Percentiles rank a stretch among this genome's conserved stretches.
Conservation (phyloP, 768 basidiomycete genomes). For the Daedalea quercina region DNA sequence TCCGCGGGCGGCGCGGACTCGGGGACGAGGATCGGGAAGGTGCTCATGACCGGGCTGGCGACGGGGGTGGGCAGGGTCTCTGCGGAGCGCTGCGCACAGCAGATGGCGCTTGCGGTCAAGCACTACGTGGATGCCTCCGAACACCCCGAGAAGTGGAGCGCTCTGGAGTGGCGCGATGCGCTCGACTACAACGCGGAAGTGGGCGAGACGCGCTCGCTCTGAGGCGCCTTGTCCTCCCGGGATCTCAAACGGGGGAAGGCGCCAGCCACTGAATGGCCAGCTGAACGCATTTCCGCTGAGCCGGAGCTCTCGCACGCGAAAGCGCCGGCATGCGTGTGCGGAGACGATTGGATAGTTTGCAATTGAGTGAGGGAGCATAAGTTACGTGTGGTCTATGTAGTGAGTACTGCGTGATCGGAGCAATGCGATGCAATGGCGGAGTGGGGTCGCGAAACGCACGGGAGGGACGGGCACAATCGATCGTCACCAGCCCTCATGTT, state of each 20-base stretch:
- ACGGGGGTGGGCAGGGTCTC: constrained; percentile 5
- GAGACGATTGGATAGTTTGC: too few relatives aligned
- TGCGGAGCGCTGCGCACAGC: background rate
- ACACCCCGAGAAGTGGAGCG: constrained; percentile 5
- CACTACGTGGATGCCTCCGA: background rate
- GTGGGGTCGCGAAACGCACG: background rate
- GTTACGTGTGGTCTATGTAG: constrained; percentile 2
- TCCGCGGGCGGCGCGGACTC: background rate
- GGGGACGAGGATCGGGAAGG: constrained; percentile 1
- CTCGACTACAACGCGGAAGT: background rate
- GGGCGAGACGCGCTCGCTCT: background rate
- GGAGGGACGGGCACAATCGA: background rate
- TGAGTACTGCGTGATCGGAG: background rate
- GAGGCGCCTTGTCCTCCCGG: background rate
- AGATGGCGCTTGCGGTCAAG: constrained; percentile 1
- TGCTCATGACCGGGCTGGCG: constrained; percentile 12
- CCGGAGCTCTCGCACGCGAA: too few relatives aligned
- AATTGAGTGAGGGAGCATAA: background rate
- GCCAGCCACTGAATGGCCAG: too few relatives aligned
- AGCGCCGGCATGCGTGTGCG: too few relatives aligned
- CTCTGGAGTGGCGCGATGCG: constrained; percentile 4
- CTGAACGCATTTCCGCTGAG: too few relatives aligned
- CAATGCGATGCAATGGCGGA: background rate
- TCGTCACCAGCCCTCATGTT: constrained; percentile 5
- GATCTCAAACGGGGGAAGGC: too few relatives aligned